Percentiles rank a stretch among this genome's conserved stretches.
These are phyloP conservation scores for Trametes elegans DNA, from an alignment of 768 basidiomycete genomes.

Conservation along the genomic window DNA sequence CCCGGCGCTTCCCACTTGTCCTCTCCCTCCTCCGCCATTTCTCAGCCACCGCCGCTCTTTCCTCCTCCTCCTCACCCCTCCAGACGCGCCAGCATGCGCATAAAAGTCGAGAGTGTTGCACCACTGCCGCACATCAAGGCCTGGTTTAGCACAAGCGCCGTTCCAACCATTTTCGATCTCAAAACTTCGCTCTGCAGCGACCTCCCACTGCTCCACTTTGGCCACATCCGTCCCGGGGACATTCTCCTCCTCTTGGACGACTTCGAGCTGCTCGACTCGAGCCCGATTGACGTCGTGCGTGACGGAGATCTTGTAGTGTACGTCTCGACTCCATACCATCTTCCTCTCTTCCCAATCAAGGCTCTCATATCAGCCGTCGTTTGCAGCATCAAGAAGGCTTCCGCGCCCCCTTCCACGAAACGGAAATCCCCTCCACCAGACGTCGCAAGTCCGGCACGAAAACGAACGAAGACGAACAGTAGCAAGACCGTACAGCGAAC, in stretches of 20 bases:
- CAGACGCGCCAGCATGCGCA: slow-evolving; percentile 28
- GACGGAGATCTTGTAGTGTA: slow-evolving; percentile 32
- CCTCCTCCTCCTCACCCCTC: no score
- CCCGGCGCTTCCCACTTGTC: background rate
- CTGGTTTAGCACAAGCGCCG: slow-evolving; percentile 27
- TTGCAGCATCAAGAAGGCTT: slow-evolving; percentile 21
- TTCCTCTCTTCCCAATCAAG: slow-evolving; percentile 8
- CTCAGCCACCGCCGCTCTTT: background rate
- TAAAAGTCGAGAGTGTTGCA: slow-evolving; percentile 26
- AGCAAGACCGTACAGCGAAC: background rate
- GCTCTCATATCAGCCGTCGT: slow-evolving; percentile 20
- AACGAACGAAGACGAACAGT: slow-evolving; percentile 11
- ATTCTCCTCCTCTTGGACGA: slow-evolving; percentile 30
- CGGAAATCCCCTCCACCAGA: slow-evolving; percentile 18
- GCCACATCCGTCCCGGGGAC: slow-evolving; percentile 6
- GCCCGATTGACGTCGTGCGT: slow-evolving; percentile 27
- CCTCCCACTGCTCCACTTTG: slow-evolving; percentile 18
- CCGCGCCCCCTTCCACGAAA: slow-evolving; percentile 4
- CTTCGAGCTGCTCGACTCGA: slow-evolving; percentile 30
- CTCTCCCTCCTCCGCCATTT: background rate
- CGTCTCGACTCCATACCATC: background rate
- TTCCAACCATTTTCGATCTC: slow-evolving; percentile 24
- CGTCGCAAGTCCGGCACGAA: slow-evolving; percentile 2
- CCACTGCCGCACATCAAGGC: slow-evolving; percentile 28
- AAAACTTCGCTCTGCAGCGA: slow-evolving; percentile 27